phyloP scores from a whole-genome alignment of 2,329 filamentous ascomycete genomes.

The Colletotrichum cereale region DNA sequence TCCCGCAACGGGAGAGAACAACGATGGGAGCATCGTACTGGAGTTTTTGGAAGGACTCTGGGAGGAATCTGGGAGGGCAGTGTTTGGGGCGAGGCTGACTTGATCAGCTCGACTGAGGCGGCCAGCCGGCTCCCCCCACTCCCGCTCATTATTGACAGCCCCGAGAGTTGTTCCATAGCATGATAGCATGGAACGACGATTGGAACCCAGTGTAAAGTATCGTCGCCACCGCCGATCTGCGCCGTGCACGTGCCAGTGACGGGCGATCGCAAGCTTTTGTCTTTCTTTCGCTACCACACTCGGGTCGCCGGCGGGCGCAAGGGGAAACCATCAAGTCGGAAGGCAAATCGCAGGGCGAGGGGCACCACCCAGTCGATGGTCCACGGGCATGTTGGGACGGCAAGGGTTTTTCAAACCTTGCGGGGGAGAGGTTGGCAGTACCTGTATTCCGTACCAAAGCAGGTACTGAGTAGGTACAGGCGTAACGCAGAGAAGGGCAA shows the following conservation, averaged over 20 bases:
- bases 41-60: not conserved
- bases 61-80: not conserved
- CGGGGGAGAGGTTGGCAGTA: not conserved
- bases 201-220: not conserved
- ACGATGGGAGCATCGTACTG: not conserved
- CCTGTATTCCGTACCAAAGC: too few relatives aligned
- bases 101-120: not conserved
- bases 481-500: not conserved
- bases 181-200: not conserved
- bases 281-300: not conserved
- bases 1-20: not conserved
- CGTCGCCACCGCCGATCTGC: constrained; percentile 12
- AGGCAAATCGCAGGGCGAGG: not conserved
- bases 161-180: not conserved
- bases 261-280: not conserved
- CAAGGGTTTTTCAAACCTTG: not conserved
- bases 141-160: not conserved
- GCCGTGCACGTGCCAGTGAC: constrained; percentile 16
- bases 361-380: not conserved
- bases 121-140: not conserved
- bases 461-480: too few relatives aligned
- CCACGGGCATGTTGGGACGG: not conserved
- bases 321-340: not conserved
- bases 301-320: not conserved
- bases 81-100: not conserved